Evolutionary conservation across 805 yeast species (phyloP).

Genomic region (Zygosaccharomyces bailii): DNA sequence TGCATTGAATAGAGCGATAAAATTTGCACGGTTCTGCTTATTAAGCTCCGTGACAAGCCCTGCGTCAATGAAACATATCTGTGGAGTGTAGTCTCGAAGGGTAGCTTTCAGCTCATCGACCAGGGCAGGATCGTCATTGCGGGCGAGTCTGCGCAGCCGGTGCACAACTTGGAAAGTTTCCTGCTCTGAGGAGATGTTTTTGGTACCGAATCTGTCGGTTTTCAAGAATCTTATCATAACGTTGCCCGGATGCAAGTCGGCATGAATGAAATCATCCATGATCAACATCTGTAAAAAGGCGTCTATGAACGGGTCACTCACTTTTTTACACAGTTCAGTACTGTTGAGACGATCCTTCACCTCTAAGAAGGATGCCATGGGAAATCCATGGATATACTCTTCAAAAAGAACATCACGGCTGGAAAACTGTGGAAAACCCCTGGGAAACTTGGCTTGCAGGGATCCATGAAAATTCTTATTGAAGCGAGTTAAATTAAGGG

Average conservation of each 20-base stretch:
- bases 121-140: conserved; percentile 18
- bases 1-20: conserved; percentile 84
- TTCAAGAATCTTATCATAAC: conserved; percentile 72
- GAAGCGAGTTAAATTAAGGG: conserved; percentile 71
- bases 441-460: conserved; percentile 73
- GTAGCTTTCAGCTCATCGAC: conserved; percentile 44
- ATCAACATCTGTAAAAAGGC: conserved; percentile 91
- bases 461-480: conserved; percentile 58
- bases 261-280: conserved; percentile 89
- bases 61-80: conserved; percentile 85
- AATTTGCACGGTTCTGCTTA: conserved; percentile 71
- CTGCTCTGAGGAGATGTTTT: conserved; percentile 28
- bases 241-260: conserved; percentile 97
- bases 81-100: conserved; percentile 71
- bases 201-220: conserved; percentile 36
- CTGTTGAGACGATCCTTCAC: conserved; percentile 35
- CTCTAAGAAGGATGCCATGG: conserved; percentile 68
- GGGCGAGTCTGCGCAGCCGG: conserved; percentile 17
- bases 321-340: conserved; percentile 53
- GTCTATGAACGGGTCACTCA: conserved; percentile 81
- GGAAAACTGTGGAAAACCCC: conserved; percentile 61
- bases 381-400: conserved; percentile 77
- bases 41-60: conserved; percentile 91
- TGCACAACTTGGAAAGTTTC: conserved; percentile 24
- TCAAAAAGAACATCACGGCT: conserved; percentile 77